Conservation (phyloP, 768 basidiomycete genomes). For the Mycena pura region DNA sequence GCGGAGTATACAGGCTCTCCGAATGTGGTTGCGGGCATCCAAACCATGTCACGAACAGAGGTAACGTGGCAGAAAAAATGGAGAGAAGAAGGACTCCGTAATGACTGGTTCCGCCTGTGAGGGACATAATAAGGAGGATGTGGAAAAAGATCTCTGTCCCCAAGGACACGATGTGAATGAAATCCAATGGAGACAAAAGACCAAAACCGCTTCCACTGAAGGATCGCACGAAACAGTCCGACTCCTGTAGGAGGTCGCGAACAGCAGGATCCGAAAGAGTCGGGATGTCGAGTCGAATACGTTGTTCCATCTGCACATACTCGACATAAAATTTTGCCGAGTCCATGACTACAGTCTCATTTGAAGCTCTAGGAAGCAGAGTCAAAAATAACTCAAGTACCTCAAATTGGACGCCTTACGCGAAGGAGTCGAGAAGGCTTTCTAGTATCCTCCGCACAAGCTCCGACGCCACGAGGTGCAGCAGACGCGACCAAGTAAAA, state of each 20-base stretch:
- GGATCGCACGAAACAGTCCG: constrained; percentile 84
- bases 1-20: constrained; percentile 54
- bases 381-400: constrained; percentile 18
- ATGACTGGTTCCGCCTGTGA: constrained; percentile 64
- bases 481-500: constrained; percentile 72
- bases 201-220: constrained; percentile 82
- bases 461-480: constrained; percentile 66
- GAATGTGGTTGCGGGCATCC: constrained; percentile 47
- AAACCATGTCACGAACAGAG: constrained; percentile 62
- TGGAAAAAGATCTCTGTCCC: constrained; percentile 77
- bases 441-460: constrained; percentile 68
- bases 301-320: constrained; percentile 78
- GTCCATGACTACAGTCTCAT: constrained; percentile 75
- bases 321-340: constrained; percentile 79
- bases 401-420: constrained; percentile 57
- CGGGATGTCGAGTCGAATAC: constrained; percentile 78
- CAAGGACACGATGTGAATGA: constrained; percentile 75
- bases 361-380: constrained; percentile 63
- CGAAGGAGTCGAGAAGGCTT: constrained; percentile 70
- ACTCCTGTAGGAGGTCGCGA: constrained; percentile 84
- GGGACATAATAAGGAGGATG: constrained; percentile 67
- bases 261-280: constrained; percentile 76
- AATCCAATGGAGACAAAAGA: constrained; percentile 80
- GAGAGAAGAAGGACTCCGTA: constrained; percentile 66
- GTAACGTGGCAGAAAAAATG: constrained; percentile 64